Evolutionary conservation across 352 stramenopile species (phyloP).

Genomic region (Chrysophaeum taylorii): DNA sequence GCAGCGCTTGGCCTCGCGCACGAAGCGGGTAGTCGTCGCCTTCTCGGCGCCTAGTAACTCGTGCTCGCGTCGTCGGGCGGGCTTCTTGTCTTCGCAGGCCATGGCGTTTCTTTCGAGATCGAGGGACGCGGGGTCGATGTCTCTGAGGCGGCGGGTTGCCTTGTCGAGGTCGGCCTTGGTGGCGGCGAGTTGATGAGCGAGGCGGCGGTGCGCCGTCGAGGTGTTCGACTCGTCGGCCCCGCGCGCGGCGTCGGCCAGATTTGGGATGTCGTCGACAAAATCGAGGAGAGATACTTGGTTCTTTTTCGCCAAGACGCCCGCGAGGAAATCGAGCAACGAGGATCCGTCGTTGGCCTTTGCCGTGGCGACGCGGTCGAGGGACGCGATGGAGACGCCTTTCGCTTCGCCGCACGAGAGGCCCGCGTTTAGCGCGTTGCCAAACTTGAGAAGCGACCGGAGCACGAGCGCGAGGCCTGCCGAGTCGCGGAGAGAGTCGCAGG

Average conservation of each 20-base stretch:
- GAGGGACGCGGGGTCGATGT: not conserved
- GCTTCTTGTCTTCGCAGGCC: not conserved
- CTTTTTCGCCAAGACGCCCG: not conserved
- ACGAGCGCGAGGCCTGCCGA: not conserved
- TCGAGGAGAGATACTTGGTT: not conserved
- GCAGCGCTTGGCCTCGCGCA: not conserved
- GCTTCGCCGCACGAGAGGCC: not conserved
- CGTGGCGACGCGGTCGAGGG: not conserved
- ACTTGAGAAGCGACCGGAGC: not conserved
- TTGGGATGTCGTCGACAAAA: not conserved
- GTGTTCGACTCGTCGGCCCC: not conserved
- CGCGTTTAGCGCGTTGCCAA: not conserved
- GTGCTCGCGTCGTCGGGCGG: not conserved
- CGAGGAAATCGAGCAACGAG: not conserved
- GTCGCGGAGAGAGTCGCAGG: not conserved
- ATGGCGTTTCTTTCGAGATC: not conserved
- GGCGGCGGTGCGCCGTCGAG: not conserved
- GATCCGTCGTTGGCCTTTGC: not conserved
- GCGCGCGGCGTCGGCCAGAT: not conserved
- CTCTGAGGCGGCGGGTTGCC: not conserved
- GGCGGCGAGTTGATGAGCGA: not conserved
- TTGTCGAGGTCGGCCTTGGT: not conserved
- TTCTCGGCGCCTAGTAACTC: not conserved
- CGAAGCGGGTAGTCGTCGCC: not conserved
- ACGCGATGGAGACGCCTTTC: not conserved